Conservation (phyloP, 345 rosid genomes). For the Lumnitzera littorea region DNA sequence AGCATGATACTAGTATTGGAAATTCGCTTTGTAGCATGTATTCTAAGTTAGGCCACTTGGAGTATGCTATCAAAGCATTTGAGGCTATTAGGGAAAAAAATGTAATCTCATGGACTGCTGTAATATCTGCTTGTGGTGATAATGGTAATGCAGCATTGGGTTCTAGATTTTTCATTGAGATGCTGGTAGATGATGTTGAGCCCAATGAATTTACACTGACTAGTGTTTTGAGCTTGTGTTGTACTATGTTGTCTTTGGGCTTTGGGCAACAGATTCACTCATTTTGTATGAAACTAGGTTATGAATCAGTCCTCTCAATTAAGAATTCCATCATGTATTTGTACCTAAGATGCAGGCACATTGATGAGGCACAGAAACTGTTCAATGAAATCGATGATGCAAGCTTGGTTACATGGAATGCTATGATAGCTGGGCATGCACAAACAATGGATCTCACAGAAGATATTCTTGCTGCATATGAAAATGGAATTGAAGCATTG, state of each 20-base stretch:
- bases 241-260: constrained; percentile 18
- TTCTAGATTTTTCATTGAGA: constrained; percentile 31
- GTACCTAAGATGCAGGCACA: constrained; percentile 39
- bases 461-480: constrained; percentile 28
- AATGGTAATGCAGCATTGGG: constrained; percentile 33
- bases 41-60: constrained; percentile 35
- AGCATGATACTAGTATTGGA: constrained; percentile 38
- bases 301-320: constrained; percentile 19
- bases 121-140: constrained; percentile 38
- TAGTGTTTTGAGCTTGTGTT: constrained; percentile 41
- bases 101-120: constrained; percentile 50
- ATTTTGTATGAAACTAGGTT: constrained; percentile 32
- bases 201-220: constrained; percentile 55
- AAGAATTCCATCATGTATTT: constrained; percentile 41
- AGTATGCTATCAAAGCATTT: constrained; percentile 34
- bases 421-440: constrained; percentile 51
- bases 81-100: constrained; percentile 28
- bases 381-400: constrained; percentile 20
- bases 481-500: constrained; percentile 38
- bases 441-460: constrained; percentile 36
- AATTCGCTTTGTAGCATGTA: constrained; percentile 56
- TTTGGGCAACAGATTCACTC: constrained; percentile 43
- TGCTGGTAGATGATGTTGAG: constrained; percentile 29
- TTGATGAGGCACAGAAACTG: constrained; percentile 29
- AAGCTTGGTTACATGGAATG: constrained; percentile 52